Evolutionary conservation across 2,329 filamentous ascomycete species (phyloP).

Genomic region (Colletotrichum aenigma): DNA sequence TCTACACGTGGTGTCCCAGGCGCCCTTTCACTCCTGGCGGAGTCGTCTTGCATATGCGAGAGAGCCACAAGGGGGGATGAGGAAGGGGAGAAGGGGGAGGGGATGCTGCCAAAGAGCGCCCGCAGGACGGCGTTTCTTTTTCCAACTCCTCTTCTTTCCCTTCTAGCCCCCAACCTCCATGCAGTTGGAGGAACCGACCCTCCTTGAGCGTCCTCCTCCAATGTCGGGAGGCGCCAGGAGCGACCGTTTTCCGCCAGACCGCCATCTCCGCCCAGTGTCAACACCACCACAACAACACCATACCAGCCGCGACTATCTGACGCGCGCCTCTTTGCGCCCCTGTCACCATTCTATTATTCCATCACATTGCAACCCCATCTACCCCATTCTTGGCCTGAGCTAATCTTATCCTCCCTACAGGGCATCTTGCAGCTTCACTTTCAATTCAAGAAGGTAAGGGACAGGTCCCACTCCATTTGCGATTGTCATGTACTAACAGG

Average conservation of each 20-base stretch:
- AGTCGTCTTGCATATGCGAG: conserved; percentile 8
- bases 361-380: conserved; percentile 20
- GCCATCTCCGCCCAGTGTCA: background rate
- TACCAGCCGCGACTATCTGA: conserved; percentile 11
- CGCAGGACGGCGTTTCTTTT: background rate
- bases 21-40: background rate
- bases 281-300: background rate
- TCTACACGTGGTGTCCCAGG: background rate
- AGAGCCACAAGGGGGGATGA: background rate
- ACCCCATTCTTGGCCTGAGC: conserved; percentile 23
- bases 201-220: background rate
- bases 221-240: background rate
- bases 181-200: background rate
- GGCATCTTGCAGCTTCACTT: conserved; percentile 97
- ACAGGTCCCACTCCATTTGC: background rate
- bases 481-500: conserved; percentile 21
- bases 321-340: conserved; percentile 5
- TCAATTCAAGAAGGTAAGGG: conserved; percentile 91
- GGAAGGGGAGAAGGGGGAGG: background rate
- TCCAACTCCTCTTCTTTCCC: background rate
- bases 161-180: background rate
- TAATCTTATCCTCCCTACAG: conserved; percentile 49
- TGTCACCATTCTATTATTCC: background rate
- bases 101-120: background rate
- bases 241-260: background rate